Evolutionary conservation across 2,329 filamentous ascomycete species (phyloP).

Genomic region (Pseudofabraea citricarpa): DNA sequence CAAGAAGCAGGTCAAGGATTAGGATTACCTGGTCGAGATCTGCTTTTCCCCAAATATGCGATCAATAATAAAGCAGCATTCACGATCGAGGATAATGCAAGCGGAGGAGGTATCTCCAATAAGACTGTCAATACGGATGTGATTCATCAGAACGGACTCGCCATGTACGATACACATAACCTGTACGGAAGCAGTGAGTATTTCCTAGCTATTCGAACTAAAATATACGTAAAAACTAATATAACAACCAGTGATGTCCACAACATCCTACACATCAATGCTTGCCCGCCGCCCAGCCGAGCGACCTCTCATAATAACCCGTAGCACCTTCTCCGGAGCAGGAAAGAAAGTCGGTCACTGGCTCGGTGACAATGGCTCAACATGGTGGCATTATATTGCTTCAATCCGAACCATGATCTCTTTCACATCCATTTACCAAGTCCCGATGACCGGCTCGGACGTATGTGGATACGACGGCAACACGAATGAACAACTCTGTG

Average conservation of each 20-base stretch:
- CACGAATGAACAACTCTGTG: constrained; percentile 64
- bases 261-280: constrained; percentile 62
- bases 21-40: constrained; percentile 58
- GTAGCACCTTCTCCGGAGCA: constrained; percentile 70
- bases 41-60: constrained; percentile 59
- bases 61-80: constrained; percentile 59
- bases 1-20: constrained; percentile 35
- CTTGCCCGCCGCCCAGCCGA: constrained; percentile 54
- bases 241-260: constrained; percentile 56
- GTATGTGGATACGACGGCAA: constrained; percentile 72
- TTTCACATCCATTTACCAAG: constrained; percentile 61
- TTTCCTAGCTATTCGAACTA: too few species aligned
- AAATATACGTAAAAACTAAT: too few species aligned
- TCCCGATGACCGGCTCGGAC: constrained; percentile 67
- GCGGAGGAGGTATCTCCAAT: constrained; percentile 43
- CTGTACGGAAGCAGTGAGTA: constrained; percentile 60
- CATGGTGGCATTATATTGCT: constrained; percentile 55
- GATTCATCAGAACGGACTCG: constrained; percentile 60
- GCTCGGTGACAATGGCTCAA: constrained; percentile 53
- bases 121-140: constrained; percentile 64
- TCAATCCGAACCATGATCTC: constrained; percentile 55
- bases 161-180: constrained; percentile 74
- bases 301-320: constrained; percentile 68
- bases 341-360: constrained; percentile 59
- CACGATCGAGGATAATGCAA: constrained; percentile 36